Conservation (phyloP, 106 monocot species). For the Platanthera zijinensis region DNA sequence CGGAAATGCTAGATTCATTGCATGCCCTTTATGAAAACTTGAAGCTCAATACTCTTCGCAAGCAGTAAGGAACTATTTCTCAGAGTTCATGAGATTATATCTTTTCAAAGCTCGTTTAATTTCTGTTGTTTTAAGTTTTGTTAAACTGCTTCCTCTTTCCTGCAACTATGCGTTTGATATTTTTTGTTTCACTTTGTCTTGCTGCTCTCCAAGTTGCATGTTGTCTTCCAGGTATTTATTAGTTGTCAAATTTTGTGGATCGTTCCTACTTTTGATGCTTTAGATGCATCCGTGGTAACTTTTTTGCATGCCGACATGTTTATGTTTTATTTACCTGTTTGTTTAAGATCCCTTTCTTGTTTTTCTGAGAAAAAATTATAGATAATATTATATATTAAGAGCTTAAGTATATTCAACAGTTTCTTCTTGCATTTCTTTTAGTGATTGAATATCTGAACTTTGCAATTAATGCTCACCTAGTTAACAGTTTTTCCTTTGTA, state of each 20-base stretch:
- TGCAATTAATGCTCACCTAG: no score
- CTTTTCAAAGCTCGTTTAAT: background rate
- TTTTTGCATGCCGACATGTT: background rate
- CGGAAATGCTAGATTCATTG: constrained; percentile 63
- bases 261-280: background rate
- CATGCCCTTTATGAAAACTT: constrained; percentile 90
- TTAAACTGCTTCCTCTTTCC: background rate
- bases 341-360: no score
- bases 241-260: background rate
- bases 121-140: background rate
- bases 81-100: background rate
- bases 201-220: background rate
- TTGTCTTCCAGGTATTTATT: background rate
- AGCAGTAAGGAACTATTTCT: constrained; percentile 39
- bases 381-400: no score
- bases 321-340: background rate
- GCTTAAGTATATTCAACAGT: no score
- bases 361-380: no score
- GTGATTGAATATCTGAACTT: no score
- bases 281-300: background rate
- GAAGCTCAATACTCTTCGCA: constrained; percentile 81
- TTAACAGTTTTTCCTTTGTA: no score
- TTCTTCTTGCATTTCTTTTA: no score
- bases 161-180: background rate
- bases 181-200: background rate